A percentile compares a stretch with the other conserved stretches of the same genome.
Conservation (phyloP, 1,139 yeast species). For the Debaryomyces nepalensis region DNA sequence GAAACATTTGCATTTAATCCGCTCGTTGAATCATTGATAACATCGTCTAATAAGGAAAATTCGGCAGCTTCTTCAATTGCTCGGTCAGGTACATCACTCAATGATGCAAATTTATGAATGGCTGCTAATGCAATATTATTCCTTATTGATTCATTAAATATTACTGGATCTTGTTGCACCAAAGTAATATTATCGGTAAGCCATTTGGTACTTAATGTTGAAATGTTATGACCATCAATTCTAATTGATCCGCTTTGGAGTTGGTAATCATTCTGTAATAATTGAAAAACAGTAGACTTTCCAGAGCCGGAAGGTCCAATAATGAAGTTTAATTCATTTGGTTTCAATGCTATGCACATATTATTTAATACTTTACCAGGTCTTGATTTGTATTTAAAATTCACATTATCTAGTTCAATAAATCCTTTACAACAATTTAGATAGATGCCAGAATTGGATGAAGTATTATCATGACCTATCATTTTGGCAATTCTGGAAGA, state of each 20-base stretch:
- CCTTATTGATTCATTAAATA: slow-evolving; percentile 66
- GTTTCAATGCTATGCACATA: slow-evolving; percentile 49
- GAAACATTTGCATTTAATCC: slow-evolving; percentile 62
- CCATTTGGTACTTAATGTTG: slow-evolving; percentile 53
- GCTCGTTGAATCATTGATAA: slow-evolving; percentile 51
- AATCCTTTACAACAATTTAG: slow-evolving; percentile 46
- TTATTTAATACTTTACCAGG: slow-evolving; percentile 49
- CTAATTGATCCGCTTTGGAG: slow-evolving; percentile 64
- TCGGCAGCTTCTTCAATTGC: slow-evolving; percentile 51
- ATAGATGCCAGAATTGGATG: slow-evolving; percentile 25
- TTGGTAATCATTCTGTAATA: slow-evolving; percentile 63
- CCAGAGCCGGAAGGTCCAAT: slow-evolving; percentile 93
- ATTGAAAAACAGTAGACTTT: slow-evolving; percentile 75
- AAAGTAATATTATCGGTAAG: slow-evolving; percentile 66
- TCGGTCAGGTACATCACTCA: slow-evolving; percentile 28
- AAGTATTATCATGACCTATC: slow-evolving; percentile 17
- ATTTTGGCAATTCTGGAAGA: slow-evolving; percentile 43
- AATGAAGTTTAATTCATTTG: slow-evolving; percentile 59
- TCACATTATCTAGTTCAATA: slow-evolving; percentile 55
- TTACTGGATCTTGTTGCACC: slow-evolving; percentile 69
- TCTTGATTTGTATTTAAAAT: slow-evolving; percentile 67
- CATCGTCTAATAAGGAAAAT: slow-evolving; percentile 54
- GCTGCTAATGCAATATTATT: slow-evolving; percentile 65
- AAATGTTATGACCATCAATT: slow-evolving; percentile 58
- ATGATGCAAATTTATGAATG: slow-evolving; percentile 25